Conservation (phyloP, 148 eudicot genomes). For the Rheum nobile region DNA sequence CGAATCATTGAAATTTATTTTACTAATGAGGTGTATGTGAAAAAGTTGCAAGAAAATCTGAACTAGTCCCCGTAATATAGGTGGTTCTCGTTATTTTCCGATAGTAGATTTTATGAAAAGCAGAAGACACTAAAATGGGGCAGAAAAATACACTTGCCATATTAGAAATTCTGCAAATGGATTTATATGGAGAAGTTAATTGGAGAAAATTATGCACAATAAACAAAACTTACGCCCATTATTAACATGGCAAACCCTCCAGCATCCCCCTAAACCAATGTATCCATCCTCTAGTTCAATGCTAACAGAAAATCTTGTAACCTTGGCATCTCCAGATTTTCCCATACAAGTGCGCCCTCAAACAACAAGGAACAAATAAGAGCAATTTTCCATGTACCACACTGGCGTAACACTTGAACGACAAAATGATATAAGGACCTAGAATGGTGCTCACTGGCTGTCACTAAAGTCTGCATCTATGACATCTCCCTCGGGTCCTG, state of each 20-base stretch:
- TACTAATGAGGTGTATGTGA: no score
- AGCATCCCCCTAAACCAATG: neutral
- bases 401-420: neutral
- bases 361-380: neutral
- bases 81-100: no score
- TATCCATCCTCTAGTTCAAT: no score
- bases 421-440: neutral
- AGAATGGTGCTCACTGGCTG: conserved; percentile 37
- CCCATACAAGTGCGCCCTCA: neutral
- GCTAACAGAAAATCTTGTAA: neutral
- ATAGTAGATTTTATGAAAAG: no score
- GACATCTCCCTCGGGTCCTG: conserved; percentile 92
- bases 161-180: neutral
- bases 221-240: neutral
- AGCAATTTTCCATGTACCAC: neutral
- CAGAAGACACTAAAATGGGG: neutral
- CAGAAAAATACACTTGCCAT: neutral
- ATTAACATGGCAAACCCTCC: neutral
- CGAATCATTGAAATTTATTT: no score
- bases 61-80: no score
- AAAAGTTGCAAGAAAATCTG: no score
- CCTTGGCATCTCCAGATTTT: neutral
- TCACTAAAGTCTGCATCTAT: conserved; percentile 95
- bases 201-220: neutral
- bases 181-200: neutral